Base-by-base conservation (phyloP, 2,329 filamentous ascomycete genomes). In the Colletotrichum zoysiae region DNA sequence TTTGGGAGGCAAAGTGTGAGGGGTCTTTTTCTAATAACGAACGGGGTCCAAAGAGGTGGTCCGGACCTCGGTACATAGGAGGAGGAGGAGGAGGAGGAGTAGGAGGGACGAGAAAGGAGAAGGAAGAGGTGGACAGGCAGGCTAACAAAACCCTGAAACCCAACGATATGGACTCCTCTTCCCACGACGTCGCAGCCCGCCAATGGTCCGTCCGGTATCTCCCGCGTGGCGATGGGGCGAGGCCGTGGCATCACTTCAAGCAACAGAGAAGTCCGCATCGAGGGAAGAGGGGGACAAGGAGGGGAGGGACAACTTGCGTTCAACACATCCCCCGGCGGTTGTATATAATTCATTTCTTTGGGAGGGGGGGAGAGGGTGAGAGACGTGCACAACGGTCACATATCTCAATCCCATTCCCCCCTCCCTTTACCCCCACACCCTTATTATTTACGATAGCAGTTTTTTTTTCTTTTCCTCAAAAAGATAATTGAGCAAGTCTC, bases 281-380 rank as follows among this genome's bases (percentile, higher is more conserved):
- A 38, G 20, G n/a, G 33, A 16, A 20, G 33, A 38, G 11, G 51
- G 48, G 16, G 44, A 33, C 1, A 14, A 18, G 40, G 40, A 6
- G 40, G 14, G 6, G 14, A 6, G 14, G 40, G 40, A 16, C 20
- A 23, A n/a, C 11, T 62, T 62, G 59, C 20, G 26, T 38, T 50
- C 30, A 7, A 51, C 64, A 50, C 35, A 51, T 38, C 20, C 50
- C 51, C 51, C 30, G 23, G 23, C 50, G 55, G 61, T 11, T 70
- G 70, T 73, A 73, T 26, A 73, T 73, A 73, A 63, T 73, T 67
- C 61, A 62, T 62, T 73, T 73, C 66, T 57, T 56, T 50, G 16
- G 20, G 44, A 20, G 44, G 3, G 9, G 44, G 4, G 18, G 18
- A 5, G 20, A 30, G 30, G 30, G 30, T 2, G 20, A 5, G 20